Percentiles rank a stretch among this genome's conserved stretches.
Evolutionary conservation across 2,329 filamentous ascomycete species (phyloP).

Genomic region (Sodiomyces alkalinus): DNA sequence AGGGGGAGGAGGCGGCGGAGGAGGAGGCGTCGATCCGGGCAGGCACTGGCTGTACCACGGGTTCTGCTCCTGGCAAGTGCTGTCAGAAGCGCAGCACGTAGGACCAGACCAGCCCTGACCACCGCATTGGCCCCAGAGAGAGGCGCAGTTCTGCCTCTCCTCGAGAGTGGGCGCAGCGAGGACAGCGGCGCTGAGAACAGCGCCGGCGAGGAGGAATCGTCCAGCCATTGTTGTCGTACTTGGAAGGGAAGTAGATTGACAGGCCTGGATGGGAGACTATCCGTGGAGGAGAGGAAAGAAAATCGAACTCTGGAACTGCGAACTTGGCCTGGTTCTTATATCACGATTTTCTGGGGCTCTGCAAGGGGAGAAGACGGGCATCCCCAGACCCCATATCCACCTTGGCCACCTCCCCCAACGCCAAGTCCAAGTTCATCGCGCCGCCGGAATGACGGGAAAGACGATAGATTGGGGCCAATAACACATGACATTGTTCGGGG

Average conservation of each 20-base stretch:
- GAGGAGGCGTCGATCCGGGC: conserved; percentile 9
- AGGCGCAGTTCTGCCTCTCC: conserved; percentile 23
- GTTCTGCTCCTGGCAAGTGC: conserved; percentile 20
- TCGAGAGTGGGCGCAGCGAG: conserved; percentile 26
- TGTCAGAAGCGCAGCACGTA: conserved; percentile 27
- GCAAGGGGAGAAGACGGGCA: no score
- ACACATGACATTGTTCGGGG: no score
- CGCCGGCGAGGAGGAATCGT: conserved; percentile 2
- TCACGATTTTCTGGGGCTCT: no score
- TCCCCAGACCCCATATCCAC: no score
- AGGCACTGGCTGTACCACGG: conserved; percentile 23
- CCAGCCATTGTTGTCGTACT: conserved; percentile 1
- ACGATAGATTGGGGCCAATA: no score
- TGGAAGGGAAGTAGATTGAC: no score
- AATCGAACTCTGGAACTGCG: no score
- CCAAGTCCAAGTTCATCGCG: no score
- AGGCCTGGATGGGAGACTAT: no score
- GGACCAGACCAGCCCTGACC: conserved; percentile 26
- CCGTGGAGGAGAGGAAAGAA: no score
- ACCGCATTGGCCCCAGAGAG: conserved; percentile 23
- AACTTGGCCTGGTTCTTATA: no score
- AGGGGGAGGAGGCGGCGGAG: conserved; percentile 14
- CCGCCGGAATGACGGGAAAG: conserved; percentile 1
- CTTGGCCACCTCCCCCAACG: no score
- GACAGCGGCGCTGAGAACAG: conserved; percentile 11